These are phyloP conservation scores for Suhomyces xylopsoci DNA, from an alignment of 805 yeast genomes.

Conservation along the genomic window DNA sequence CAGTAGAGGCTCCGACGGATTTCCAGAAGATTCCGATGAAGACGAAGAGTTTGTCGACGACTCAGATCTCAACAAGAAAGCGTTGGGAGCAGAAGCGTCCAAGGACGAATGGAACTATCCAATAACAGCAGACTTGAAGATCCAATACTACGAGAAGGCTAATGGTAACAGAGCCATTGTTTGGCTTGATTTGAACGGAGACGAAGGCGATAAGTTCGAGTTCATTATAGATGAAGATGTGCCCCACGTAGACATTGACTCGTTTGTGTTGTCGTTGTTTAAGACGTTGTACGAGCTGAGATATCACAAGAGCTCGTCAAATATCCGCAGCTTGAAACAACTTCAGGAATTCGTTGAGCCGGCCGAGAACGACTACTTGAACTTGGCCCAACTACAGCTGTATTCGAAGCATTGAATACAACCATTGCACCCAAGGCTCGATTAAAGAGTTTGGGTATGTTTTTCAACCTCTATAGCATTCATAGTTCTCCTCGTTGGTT, in stretches of 20 bases:
- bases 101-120: constrained; percentile 71
- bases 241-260: constrained; percentile 52
- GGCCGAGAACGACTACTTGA: constrained; percentile 6
- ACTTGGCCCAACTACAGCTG: neutral
- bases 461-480: neutral
- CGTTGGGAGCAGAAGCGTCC: constrained; percentile 14
- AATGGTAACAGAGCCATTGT: constrained; percentile 59
- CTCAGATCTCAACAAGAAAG: constrained; percentile 20
- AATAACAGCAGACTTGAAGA: constrained; percentile 56
- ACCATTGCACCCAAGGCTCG: neutral
- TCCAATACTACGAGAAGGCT: constrained; percentile 50
- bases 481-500: neutral
- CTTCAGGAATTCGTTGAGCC: constrained; percentile 49
- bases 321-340: constrained; percentile 34
- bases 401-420: neutral
- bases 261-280: constrained; percentile 59
- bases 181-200: constrained; percentile 87
- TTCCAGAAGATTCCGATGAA: constrained; percentile 49
- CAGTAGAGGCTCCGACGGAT: constrained; percentile 21
- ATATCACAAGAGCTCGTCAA: constrained; percentile 28
- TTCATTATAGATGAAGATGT: constrained; percentile 66
- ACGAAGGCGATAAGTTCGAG: constrained; percentile 78
- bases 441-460: too few relatives aligned
- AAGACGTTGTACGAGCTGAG: constrained; percentile 76
- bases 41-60: constrained; percentile 27